Percentiles rank a stretch among this genome's conserved stretches.
phyloP scores from a whole-genome alignment of 192 early-diverging fungal genomes.

The Mortierella alpina region DNA sequence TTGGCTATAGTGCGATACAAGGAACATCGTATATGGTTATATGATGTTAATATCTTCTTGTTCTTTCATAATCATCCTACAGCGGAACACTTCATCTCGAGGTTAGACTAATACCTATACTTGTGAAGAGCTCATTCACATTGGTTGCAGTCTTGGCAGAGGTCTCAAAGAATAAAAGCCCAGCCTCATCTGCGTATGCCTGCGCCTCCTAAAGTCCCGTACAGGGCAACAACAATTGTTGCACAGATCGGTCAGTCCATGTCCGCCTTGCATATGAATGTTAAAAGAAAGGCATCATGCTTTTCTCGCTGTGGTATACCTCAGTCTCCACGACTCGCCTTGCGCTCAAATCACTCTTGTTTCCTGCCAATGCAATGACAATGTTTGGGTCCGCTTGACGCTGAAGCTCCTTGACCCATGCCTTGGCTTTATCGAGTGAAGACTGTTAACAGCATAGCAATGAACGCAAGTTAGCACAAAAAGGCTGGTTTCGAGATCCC shows the following conservation, averaged over 20 bases:
- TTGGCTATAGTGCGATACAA: slow-evolving; percentile 57
- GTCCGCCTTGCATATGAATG: neutral
- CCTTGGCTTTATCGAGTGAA: slow-evolving; percentile 76
- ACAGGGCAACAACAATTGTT: neutral
- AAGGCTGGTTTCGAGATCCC: neutral
- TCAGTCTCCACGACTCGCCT: slow-evolving; percentile 77
- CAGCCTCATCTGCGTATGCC: slow-evolving; percentile 72
- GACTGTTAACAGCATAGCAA: slow-evolving; percentile 48
- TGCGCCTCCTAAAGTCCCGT: slow-evolving; percentile 61
- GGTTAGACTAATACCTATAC: slow-evolving; percentile 60
- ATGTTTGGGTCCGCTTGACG: slow-evolving; percentile 79
- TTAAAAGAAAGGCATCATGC: neutral
- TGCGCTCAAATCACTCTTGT: slow-evolving; percentile 72
- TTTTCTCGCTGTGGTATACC: slow-evolving; percentile 33
- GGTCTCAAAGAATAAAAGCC: slow-evolving; percentile 75
- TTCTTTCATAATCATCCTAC: neutral
- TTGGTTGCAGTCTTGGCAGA: slow-evolving; percentile 74
- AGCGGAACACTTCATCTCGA: neutral
- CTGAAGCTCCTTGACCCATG: slow-evolving; percentile 81
- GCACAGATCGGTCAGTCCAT: neutral
- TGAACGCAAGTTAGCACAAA: neutral
- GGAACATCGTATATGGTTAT: neutral
- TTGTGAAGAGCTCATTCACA: slow-evolving; percentile 71
- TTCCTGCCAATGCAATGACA: slow-evolving; percentile 78
- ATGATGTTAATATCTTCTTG: neutral